Percentiles rank a stretch among this genome's conserved stretches.
Conservation (phyloP, 306 rosid species). For the Vachellia collinsii region DNA sequence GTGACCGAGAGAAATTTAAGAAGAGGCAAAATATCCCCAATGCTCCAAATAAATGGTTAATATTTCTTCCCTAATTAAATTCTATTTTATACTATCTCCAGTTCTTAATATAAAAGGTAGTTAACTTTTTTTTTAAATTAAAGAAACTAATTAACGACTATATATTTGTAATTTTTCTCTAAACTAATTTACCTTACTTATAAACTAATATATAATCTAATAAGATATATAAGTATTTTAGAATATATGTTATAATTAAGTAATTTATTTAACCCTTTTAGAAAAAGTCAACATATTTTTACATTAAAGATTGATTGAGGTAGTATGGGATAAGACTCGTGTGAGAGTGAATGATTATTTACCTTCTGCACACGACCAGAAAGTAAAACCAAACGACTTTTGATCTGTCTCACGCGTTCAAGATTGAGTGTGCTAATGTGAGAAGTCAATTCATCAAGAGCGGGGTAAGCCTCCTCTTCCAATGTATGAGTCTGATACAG, state of each 20-base stretch:
- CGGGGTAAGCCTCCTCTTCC: slow-evolving; percentile 90
- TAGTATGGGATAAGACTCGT: neutral
- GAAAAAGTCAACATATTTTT: too few species aligned
- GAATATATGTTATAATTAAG: too few species aligned
- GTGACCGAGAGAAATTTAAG: neutral
- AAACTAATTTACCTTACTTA: too few species aligned
- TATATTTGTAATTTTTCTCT: too few species aligned
- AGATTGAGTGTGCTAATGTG: slow-evolving; percentile 75
- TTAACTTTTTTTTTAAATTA: too few species aligned
- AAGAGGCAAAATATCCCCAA: neutral
- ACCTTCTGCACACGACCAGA: slow-evolving; percentile 90
- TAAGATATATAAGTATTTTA: too few species aligned
- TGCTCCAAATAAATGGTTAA: neutral
- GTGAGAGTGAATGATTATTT: slow-evolving; percentile 7
- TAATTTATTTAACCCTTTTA: too few species aligned
- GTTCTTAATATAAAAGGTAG: too few species aligned
- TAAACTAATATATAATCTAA: too few species aligned
- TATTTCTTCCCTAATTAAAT: neutral
- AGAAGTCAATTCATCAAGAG: slow-evolving; percentile 80
- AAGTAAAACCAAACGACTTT: slow-evolving; percentile 83
- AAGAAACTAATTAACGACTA: too few species aligned
- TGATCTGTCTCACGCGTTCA: slow-evolving; percentile 79
- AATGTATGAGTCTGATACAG: slow-evolving; percentile 59
- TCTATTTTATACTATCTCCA: neutral
- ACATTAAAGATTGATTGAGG: too few species aligned